Conservation (phyloP, 2,329 filamentous ascomycete genomes). For the Byssoonygena ceratinophila region DNA sequence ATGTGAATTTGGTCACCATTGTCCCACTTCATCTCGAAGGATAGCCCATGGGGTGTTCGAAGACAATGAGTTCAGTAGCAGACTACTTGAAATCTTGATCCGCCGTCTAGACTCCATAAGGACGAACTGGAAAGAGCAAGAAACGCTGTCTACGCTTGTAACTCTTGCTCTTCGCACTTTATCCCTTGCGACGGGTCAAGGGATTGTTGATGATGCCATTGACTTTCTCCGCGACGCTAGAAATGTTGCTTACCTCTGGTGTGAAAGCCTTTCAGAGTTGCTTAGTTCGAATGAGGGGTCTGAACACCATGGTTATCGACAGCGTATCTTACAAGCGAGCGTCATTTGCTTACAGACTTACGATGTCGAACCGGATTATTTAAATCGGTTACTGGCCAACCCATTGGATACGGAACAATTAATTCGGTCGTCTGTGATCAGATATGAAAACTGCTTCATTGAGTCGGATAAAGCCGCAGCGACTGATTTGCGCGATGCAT, state of each 20-base stretch:
- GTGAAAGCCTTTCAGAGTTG: conserved; percentile 26
- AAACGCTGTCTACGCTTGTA: conserved; percentile 40
- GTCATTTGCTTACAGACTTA: conserved; percentile 38
- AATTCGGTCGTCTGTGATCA: conserved; percentile 31
- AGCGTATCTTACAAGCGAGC: conserved; percentile 32
- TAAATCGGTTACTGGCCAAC: conserved; percentile 23
- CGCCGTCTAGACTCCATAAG: conserved; percentile 29
- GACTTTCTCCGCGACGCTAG: conserved; percentile 28
- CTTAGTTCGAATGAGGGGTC: conserved; percentile 19
- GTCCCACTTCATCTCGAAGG: no score
- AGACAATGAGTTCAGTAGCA: conserved; percentile 29
- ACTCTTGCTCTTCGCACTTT: conserved; percentile 36
- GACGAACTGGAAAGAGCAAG: conserved; percentile 42
- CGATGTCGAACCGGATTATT: conserved; percentile 30
- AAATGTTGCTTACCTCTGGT: conserved; percentile 33
- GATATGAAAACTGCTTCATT: conserved; percentile 20
- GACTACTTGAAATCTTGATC: conserved; percentile 28
- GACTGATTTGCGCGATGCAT: conserved; percentile 14
- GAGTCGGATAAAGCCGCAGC: conserved; percentile 8
- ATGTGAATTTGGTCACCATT: conserved; percentile 26
- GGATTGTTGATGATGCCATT: conserved; percentile 23
- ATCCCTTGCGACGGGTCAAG: conserved; percentile 27
- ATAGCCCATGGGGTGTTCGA: conserved; percentile 29
- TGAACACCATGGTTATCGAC: conserved; percentile 26
- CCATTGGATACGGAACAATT: conserved; percentile 25